These are phyloP conservation scores for Oryza glaberrima DNA, from an alignment of 176 grass and related monocot genomes.

Conservation along the genomic window DNA sequence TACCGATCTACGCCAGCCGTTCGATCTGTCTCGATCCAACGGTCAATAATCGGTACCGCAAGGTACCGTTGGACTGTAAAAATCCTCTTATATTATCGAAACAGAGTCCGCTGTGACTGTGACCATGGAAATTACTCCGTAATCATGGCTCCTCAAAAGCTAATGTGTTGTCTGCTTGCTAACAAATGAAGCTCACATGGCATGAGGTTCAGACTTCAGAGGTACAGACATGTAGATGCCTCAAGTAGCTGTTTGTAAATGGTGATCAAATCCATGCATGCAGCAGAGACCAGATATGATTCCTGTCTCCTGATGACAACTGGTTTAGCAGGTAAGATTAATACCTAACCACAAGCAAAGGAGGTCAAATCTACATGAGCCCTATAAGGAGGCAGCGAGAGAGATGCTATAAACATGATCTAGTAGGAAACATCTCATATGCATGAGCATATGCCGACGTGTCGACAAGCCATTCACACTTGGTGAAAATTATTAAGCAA, in stretches of 20 bases:
- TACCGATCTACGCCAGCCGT: too few species aligned
- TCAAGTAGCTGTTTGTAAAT: constrained; percentile 29
- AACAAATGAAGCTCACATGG: constrained; percentile 31
- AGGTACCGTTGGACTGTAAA: too few species aligned
- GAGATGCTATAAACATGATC: constrained; percentile 12
- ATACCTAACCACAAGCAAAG: constrained; percentile 13
- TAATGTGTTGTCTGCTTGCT: constrained; percentile 4
- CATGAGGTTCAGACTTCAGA: constrained; percentile 8
- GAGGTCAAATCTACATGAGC: constrained; percentile 44
- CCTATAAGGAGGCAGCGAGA: constrained; percentile 39
- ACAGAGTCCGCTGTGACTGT: neutral
- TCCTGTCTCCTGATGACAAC: constrained; percentile 21
- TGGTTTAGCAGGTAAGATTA: constrained; percentile 31
- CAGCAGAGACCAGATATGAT: constrained; percentile 35
- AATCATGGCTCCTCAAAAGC: constrained; percentile 17
- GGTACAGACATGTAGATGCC: neutral
- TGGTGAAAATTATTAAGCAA: too few species aligned
- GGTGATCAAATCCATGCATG: constrained; percentile 26
- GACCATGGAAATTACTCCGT: neutral
- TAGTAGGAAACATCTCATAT: neutral
- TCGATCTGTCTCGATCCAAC: too few species aligned
- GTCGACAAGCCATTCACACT: constrained; percentile 7
- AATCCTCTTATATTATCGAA: too few species aligned
- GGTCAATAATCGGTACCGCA: too few species aligned
- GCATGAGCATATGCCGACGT: constrained; percentile 19